Percentiles rank a stretch among this genome's conserved stretches.
Conservation (phyloP, 169 alveolate species). For the Eimeria sp. region DNA sequence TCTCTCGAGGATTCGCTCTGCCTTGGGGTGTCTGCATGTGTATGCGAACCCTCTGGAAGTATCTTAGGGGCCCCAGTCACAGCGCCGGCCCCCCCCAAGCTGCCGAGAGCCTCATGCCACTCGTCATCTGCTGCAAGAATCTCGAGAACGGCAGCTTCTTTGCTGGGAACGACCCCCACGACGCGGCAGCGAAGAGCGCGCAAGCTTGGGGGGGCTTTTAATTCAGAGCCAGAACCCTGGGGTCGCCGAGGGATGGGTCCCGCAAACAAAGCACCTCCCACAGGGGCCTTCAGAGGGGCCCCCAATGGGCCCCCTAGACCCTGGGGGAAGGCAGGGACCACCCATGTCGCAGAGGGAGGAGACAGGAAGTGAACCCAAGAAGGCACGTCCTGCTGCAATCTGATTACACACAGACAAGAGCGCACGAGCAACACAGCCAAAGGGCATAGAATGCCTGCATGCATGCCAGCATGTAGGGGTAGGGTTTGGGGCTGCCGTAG, state of each 20-base stretch:
- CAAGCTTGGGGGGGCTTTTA: slow-evolving; percentile 42
- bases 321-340: background rate
- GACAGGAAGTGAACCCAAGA: slow-evolving; percentile 40
- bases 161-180: slow-evolving; percentile 4
- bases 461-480: background rate
- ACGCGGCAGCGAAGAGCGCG: slow-evolving; percentile 57
- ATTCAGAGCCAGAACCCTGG: background rate
- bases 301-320: background rate
- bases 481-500: background rate
- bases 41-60: background rate
- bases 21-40: background rate
- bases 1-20: background rate
- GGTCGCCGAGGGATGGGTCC: slow-evolving; percentile 41
- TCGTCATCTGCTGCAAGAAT: slow-evolving; percentile 25
- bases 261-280: background rate
- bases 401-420: background rate
- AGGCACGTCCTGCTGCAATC: slow-evolving; percentile 21
- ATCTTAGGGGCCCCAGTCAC: too few species aligned
- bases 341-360: slow-evolving; percentile 54
- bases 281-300: background rate
- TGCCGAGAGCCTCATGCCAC: background rate
- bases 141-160: slow-evolving; percentile 30
- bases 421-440: background rate
- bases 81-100: background rate
- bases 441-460: background rate